Evolutionary conservation across 83 land plant species (phyloP), one percentile per base, ranked within the genome.

Genomic region (Picea engelmannii): DNA sequence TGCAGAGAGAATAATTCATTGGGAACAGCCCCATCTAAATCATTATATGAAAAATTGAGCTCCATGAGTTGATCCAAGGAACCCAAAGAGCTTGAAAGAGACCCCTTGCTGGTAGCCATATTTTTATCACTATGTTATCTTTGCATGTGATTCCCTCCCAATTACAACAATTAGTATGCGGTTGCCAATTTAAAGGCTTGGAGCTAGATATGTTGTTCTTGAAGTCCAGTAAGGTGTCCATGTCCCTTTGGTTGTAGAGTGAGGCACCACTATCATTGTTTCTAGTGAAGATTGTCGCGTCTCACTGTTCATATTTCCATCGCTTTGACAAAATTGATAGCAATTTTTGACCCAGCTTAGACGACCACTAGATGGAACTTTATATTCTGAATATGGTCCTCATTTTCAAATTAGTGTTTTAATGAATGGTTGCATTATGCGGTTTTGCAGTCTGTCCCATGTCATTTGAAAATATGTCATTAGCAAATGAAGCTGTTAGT

Each of bases 391-490:
- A n/a, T 44, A 15, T 25, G 79, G 13, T 59, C 24, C 1, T 23
- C 24, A 2, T 59, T 76, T 24, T 6, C 18, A 27, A 59, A 31
- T 27, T 27, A 31, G 58, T 27, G 17, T 24, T 31, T 77, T 23
- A 44, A 73, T 9, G 4, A 20, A 1, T 52, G 58, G 0, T 12
- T 52, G 58, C 15, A 52, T 52, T 52, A 52, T 52, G 58, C 12
- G 58, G 58, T 52, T 52, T 23, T 87, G 84, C 92, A 96, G 98
- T 79, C 77, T 96, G 98, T 81, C 99, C 99, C 76, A 65, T 96
- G 83, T 88, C 88, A 8, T 98, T 98, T 71, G 77, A 89, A 62
- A 92, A 94, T 67, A 92, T 95, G 44, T 87, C 88, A 35, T 84
- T 91, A 85, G 98, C 94, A 38, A 88, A 89, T 35, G 80, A 88